Conservation (phyloP, 73 alveolate genomes). For the Urostyla sp. region DNA sequence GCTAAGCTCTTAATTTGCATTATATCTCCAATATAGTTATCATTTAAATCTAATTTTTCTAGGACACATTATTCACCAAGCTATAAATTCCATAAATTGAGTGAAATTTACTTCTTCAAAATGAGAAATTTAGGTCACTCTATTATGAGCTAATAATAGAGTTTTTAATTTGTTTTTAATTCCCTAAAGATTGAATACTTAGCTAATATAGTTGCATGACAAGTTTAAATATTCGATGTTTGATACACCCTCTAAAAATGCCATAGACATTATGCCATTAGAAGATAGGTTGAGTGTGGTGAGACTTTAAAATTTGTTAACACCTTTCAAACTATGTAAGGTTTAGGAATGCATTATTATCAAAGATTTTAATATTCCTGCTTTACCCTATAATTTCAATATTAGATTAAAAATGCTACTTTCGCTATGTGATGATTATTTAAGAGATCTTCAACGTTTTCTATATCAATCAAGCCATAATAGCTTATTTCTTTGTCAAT, state of each 20-base stretch:
- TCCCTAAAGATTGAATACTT: neutral
- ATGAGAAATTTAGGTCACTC: slow-evolving; percentile 15
- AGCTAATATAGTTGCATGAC: slow-evolving; percentile 39
- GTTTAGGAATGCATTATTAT: slow-evolving; percentile 31
- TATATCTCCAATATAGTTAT: slow-evolving; percentile 40
- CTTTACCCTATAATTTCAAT: slow-evolving; percentile 30
- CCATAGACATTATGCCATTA: slow-evolving; percentile 46
- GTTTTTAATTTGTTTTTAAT: neutral
- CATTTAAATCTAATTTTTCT: slow-evolving; percentile 31
- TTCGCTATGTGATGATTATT: slow-evolving; percentile 34
- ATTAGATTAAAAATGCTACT: slow-evolving; percentile 20
- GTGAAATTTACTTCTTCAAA: neutral
- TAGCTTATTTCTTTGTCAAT: neutral
- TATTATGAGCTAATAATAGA: slow-evolving; percentile 25
- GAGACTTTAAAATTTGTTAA: neutral
- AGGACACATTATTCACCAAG: neutral
- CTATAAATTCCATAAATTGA: too few species aligned
- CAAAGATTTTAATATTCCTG: neutral
- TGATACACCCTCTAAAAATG: neutral
- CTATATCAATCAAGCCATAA: too few species aligned
- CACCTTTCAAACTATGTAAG: slow-evolving; percentile 16
- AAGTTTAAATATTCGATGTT: slow-evolving; percentile 23
- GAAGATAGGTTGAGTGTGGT: slow-evolving; percentile 41
- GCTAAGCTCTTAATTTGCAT: slow-evolving; percentile 4
- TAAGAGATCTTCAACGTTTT: too few species aligned